Evolutionary conservation across 306 rosid species (phyloP), one percentile per base, ranked within the genome.

Genomic region (Oxytropis ochrocephala): DNA sequence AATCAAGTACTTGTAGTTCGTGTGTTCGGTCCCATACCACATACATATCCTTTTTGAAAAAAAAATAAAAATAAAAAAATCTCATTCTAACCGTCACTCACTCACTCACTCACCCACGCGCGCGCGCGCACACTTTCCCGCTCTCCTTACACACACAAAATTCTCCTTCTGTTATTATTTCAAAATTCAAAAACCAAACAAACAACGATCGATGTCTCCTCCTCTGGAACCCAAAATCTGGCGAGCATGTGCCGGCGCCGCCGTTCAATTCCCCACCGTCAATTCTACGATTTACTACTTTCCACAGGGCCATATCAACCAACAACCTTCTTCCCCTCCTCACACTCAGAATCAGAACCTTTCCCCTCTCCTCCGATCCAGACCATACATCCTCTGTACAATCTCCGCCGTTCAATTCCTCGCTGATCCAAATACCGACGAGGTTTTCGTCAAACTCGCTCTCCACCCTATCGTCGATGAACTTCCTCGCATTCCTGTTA

Each of bases 251-350:
- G 91, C 91, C 19, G 93, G 96, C 0, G 7, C 33, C 24, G 32
- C 82, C 2, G 77, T 79, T 1, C 59, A 81, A 17, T 73, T 77
- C 33, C 97, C 89, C 1, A 29, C 71, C 0, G 24, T 84, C 1
- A 12, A 80, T 69, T 91, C 96, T 52, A 78, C 74, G 81, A 96
- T 91, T 55, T 88, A 85, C 63, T 91, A 91, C 80, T 88, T 91
- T 52, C 86, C 88, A 0, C 85, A 80, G 30, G 96, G 96, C 0
- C 96, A 91, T 36, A 29, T 88, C 1, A 88, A 91, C 60, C 91
- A 85, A 5, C 70, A 24, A 24, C 1, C 24, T 1, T 71, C 87
- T 1, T 51, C 83, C 0, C 51, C 76, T 0, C 33, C 84, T 0
- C n/a, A 38, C 9, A 89, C 86, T 0, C 29, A 35, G 1, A 21